Base-by-base conservation (phyloP, 352 stramenopile genomes). In the Aphanomyces astaci region DNA sequence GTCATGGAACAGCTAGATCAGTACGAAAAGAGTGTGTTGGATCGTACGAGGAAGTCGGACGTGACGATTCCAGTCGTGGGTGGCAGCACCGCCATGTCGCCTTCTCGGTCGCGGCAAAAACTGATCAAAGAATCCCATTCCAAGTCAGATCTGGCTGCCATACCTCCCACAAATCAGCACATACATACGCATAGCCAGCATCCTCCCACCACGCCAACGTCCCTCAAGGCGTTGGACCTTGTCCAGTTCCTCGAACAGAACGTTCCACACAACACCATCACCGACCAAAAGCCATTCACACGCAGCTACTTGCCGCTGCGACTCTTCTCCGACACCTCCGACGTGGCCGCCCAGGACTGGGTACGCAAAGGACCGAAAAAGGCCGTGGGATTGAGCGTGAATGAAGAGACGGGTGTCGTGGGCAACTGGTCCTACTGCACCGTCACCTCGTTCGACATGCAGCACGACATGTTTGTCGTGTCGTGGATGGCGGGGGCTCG, bases 361-460 rank as follows among this genome's bases (percentile, higher is more conserved):
- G 36, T 80, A 7, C 63, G 53, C 32, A 71, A 33, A 13, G 75
- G 73, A 32, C 80, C 77, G 1, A 77, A 81, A 46, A 90, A 91
- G 59, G 86, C 79, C 15, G 73, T 91, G 2, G 86, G 78, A 7
- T 53, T 94, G 15, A 77, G 81, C 10, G 55, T 94, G 5, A 76
- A 91, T 36, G 81, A 89, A 39, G 39, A 43, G 1, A 84, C 76
- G 7, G 82, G 86, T 11, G 51, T 76, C 0, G 55, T 76, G 51
- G 83, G 84, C 2, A 88, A 82, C 40, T 95, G 86, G 84, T 91
- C 86, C 0, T 73, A 72, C 1, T 93, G 84, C 48, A 85, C 90
- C 64, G 82, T 91, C 40, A 93, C 83, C 4, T 75, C 82, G 0
- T 90, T 81, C 72, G 83, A 93, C 15, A 48, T 62, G 2, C 63